Conservation (phyloP, 83 land plant genomes). For the Picea mariana region DNA sequence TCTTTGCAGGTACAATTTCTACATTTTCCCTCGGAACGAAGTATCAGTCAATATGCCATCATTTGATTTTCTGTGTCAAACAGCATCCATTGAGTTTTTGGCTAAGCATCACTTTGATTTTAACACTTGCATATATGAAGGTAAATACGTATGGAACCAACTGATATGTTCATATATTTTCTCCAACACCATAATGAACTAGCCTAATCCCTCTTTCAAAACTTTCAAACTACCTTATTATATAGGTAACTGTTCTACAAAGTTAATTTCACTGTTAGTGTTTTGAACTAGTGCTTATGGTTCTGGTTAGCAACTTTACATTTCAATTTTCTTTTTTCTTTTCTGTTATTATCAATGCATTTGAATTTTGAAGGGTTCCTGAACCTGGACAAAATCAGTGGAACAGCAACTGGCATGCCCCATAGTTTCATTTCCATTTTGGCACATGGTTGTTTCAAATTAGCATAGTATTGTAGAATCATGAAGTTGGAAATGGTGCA, state of each 20-base stretch:
- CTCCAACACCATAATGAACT: neutral
- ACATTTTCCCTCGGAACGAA: conserved; percentile 73
- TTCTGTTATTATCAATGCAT: neutral
- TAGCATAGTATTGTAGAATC: too few relatives aligned
- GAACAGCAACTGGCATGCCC: too few relatives aligned
- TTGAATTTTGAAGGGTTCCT: neutral
- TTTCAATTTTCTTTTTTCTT: neutral
- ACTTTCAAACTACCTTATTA: neutral
- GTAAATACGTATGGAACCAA: conserved; percentile 23
- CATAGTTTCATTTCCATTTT: too few relatives aligned
- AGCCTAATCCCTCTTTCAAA: neutral
- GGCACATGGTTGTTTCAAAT: too few relatives aligned
- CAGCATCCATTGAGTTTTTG: conserved; percentile 70
- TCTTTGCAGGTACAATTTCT: conserved; percentile 74
- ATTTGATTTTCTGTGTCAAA: conserved; percentile 79
- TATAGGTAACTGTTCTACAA: neutral
- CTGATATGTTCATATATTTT: neutral
- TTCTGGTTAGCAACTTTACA: neutral
- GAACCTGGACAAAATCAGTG: too few relatives aligned
- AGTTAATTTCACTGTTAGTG: neutral
- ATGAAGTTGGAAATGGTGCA: too few relatives aligned
- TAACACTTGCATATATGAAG: conserved; percentile 76
- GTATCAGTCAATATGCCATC: conserved; percentile 34
- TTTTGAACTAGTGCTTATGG: neutral
- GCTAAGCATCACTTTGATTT: conserved; percentile 83